These are phyloP conservation scores for Jamesozyma spencerorum DNA, from an alignment of 805 yeast genomes.

Conservation along the genomic window DNA sequence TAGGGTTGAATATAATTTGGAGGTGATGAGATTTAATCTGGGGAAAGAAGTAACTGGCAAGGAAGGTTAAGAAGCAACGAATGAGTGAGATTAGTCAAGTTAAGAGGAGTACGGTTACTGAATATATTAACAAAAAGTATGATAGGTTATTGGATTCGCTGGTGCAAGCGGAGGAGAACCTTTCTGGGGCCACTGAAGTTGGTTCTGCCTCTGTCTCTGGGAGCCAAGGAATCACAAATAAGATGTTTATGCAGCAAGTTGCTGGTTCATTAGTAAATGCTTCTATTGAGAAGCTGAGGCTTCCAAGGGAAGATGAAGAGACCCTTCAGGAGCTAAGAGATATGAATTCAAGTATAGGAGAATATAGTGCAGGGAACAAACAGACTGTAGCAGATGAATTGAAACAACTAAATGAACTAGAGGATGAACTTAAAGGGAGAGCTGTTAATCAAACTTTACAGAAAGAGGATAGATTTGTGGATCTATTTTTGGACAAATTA, in stretches of 20 bases:
- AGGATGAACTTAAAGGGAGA: too few relatives aligned
- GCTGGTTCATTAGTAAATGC: conserved; percentile 39
- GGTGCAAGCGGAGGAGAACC: conserved; percentile 15
- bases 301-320: conserved; percentile 9
- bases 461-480: conserved; percentile 44
- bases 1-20: too few relatives aligned
- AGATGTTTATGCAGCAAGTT: conserved; percentile 30
- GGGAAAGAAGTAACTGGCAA: too few relatives aligned
- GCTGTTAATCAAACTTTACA: background rate
- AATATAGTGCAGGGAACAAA: too few relatives aligned
- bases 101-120: conserved; percentile 10
- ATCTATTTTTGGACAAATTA: conserved; percentile 45
- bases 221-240: conserved; percentile 10
- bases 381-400: too few relatives aligned
- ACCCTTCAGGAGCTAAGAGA: too few relatives aligned
- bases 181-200: conserved; percentile 8
- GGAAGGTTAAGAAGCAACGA: background rate
- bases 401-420: too few relatives aligned
- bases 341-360: too few relatives aligned
- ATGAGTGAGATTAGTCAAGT: background rate
- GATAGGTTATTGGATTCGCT: conserved; percentile 20
- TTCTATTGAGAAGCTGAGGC: conserved; percentile 33
- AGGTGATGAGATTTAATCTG: too few relatives aligned
- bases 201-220: background rate
- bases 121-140: conserved; percentile 20